phyloP scores from a whole-genome alignment of 345 rosid genomes.

The Fremontodendron californicum region DNA sequence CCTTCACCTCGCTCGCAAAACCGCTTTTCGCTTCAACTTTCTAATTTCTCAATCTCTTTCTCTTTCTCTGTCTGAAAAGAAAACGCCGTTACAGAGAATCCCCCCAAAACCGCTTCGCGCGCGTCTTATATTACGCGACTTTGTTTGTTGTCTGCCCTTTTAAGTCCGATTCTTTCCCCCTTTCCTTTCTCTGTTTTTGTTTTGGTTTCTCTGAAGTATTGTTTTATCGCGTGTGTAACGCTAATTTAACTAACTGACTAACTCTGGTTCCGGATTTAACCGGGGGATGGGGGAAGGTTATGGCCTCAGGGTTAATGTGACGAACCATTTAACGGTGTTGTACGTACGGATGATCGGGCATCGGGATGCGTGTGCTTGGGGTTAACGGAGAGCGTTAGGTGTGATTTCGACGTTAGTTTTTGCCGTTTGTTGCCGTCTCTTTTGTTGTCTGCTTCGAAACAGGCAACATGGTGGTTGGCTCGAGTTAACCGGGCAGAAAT shows the following conservation, averaged over 20 bases:
- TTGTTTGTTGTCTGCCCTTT: constrained; percentile 15
- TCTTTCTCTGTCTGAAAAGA: constrained; percentile 2
- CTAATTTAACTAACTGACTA: constrained; percentile 21
- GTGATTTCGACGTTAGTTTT: not conserved
- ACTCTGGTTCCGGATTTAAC: constrained; percentile 34
- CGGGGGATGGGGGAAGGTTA: constrained; percentile 11
- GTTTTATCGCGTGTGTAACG: constrained; percentile 19
- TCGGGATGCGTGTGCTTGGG: constrained; percentile 5
- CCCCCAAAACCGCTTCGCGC: constrained; percentile 26
- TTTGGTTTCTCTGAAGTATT: constrained; percentile 16
- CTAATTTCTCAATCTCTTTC: not conserved
- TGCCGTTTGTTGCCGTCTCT: constrained; percentile 48
- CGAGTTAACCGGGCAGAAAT: constrained; percentile 47
- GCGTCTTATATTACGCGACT: constrained; percentile 41
- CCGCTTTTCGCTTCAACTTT: not conserved
- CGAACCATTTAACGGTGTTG: constrained; percentile 12
- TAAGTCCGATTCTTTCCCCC: constrained; percentile 9
- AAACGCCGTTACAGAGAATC: constrained; percentile 41
- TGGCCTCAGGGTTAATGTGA: constrained; percentile 14
- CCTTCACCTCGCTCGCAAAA: constrained; percentile 16
- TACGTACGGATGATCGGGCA: not conserved
- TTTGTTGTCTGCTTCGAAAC: constrained; percentile 58
- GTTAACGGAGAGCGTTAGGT: constrained; percentile 28
- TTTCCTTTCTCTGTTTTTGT: not conserved
- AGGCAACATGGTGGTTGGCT: constrained; percentile 57